Percentiles rank a stretch among this genome's conserved stretches.
phyloP scores from a whole-genome alignment of 2,329 filamentous ascomycete genomes.

The Fusarium poae region DNA sequence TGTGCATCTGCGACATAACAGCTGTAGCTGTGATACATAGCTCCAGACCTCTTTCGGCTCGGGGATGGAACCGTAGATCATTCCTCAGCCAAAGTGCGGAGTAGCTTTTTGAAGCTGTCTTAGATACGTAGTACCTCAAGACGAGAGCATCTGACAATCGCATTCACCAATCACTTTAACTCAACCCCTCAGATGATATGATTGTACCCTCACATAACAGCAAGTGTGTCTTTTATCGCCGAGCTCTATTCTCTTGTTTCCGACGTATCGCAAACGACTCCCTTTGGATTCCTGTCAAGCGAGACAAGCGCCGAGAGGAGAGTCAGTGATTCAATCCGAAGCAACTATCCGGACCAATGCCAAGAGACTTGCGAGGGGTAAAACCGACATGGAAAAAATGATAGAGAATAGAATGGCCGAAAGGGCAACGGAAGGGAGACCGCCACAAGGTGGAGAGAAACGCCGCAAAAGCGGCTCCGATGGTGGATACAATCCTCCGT shows the following conservation, averaged over 20 bases:
- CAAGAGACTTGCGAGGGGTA: constrained; percentile 23
- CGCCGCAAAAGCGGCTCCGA: constrained; percentile 35
- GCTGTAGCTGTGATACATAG: constrained; percentile 8
- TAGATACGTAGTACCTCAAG: constrained; percentile 20
- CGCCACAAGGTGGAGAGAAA: constrained; percentile 25
- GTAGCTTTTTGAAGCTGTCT: constrained; percentile 36
- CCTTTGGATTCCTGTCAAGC: constrained; percentile 17
- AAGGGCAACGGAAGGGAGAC: constrained; percentile 19
- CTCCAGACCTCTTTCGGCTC: constrained; percentile 17
- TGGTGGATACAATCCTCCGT: constrained; percentile 18
- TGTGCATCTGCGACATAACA: constrained; percentile 13
- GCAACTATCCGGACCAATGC: constrained; percentile 7
- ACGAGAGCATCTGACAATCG: constrained; percentile 21
- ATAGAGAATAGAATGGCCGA: constrained; percentile 21
- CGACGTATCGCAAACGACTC: constrained; percentile 28
- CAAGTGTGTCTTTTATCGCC: constrained; percentile 4
- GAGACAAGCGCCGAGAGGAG: constrained; percentile 23
- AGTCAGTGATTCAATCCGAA: constrained; percentile 16
- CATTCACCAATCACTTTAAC: constrained; percentile 19
- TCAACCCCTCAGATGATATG: constrained; percentile 15
- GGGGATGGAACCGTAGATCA: constrained; percentile 35
- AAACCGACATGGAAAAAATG: constrained; percentile 3
- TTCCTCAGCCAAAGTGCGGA: constrained; percentile 32
- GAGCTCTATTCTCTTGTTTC: constrained; percentile 16
- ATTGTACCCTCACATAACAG: constrained; percentile 17